Conservation (phyloP, 768 basidiomycete genomes). For the Boletus reticulatus region DNA sequence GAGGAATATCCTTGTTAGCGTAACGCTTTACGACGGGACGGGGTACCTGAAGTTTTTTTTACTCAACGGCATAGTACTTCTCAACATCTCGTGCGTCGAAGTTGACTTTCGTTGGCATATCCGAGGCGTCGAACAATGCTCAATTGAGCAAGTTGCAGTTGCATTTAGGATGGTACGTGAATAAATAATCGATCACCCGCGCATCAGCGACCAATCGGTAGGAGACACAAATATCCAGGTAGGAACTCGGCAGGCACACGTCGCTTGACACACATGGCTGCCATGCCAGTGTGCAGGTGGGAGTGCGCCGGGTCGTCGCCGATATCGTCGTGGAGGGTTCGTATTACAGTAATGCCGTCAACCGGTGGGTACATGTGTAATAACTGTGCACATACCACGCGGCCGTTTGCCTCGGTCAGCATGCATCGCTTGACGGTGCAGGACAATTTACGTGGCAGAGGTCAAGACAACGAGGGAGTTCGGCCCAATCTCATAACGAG, state of each 20-base stretch:
- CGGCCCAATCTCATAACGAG: neutral
- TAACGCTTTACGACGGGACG: slow-evolving; percentile 12
- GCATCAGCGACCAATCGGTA: too few relatives aligned
- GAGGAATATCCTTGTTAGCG: slow-evolving; percentile 9
- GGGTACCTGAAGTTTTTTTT: slow-evolving; percentile 10
- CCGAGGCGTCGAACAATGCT: too few relatives aligned
- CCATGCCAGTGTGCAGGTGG: neutral
- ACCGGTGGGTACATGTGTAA: neutral
- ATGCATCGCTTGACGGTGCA: neutral
- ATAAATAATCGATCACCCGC: too few relatives aligned
- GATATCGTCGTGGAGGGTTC: neutral
- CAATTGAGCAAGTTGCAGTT: too few relatives aligned
- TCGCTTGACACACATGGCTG: neutral
- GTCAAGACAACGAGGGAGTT: slow-evolving; percentile 10
- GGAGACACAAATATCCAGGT: too few relatives aligned
- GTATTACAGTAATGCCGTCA: slow-evolving; percentile 8
- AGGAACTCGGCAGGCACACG: too few relatives aligned
- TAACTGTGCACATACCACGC: neutral
- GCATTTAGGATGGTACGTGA: too few relatives aligned
- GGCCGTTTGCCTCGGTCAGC: slow-evolving; percentile 7
- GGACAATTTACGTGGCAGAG: slow-evolving; percentile 10
- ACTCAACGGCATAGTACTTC: too few relatives aligned
- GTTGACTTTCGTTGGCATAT: too few relatives aligned
- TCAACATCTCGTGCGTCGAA: too few relatives aligned
- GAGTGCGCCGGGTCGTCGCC: neutral